These are phyloP conservation scores for Yamadazyma spencermartinsiae DNA, from an alignment of 1,139 yeast species.

Conservation along the genomic window DNA sequence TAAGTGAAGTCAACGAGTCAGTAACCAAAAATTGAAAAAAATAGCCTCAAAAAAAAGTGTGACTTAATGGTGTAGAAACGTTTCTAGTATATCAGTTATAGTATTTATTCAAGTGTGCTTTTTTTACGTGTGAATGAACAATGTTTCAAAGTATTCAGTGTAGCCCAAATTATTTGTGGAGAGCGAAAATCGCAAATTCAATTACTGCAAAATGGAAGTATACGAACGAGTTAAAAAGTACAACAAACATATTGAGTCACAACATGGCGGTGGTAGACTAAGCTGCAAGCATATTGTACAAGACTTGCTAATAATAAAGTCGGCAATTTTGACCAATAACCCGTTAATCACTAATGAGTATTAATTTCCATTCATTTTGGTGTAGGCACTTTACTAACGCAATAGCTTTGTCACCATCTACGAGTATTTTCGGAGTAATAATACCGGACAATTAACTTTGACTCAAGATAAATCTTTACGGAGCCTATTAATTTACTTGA, in stretches of 20 bases:
- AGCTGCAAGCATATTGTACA: constrained; percentile 2
- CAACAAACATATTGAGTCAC: not conserved
- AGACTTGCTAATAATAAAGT: constrained; percentile 3
- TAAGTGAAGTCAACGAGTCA: constrained; percentile 16
- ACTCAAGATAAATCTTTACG: constrained; percentile 9
- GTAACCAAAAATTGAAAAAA: constrained; percentile 7
- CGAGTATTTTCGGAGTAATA: constrained; percentile 1
- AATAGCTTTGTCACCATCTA: constrained; percentile 3
- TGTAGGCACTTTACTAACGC: constrained; percentile 3
- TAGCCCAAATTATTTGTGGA: too few species aligned
- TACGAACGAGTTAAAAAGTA: constrained; percentile 1
- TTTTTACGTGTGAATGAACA: too few species aligned
- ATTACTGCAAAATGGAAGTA: constrained; percentile 8
- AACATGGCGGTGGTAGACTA: not conserved
- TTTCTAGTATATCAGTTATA: too few species aligned
- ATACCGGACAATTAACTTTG: not conserved
- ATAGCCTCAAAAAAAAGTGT: too few species aligned
- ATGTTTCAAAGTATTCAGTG: too few species aligned
- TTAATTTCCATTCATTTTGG: constrained; percentile 2
- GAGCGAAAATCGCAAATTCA: constrained; percentile 1
- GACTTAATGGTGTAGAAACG: too few species aligned
- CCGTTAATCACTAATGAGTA: constrained; percentile 5
- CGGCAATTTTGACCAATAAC: not conserved
- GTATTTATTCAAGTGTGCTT: too few species aligned
- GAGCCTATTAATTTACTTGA: constrained; percentile 9